phyloP scores from a whole-genome alignment of 495 filamentous ascomycete species.

The Trichocladium uniseriatum region DNA sequence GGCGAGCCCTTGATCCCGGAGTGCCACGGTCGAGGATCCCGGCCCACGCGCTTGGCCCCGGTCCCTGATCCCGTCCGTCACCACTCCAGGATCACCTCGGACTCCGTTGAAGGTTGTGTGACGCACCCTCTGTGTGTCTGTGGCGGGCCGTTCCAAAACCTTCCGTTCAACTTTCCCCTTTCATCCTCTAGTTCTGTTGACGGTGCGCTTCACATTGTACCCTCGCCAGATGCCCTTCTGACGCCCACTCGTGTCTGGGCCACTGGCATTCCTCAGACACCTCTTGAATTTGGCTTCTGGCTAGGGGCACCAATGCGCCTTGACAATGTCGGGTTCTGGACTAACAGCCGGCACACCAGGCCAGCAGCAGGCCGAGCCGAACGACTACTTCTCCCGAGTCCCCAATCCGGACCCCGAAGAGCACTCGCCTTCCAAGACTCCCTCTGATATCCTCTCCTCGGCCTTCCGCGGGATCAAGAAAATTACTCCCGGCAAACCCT shows the following conservation, averaged over 20 bases:
- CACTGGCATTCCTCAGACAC: background rate
- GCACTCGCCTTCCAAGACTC: conserved; percentile 26
- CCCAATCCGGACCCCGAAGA: conserved; percentile 35
- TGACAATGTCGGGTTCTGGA: conserved; percentile 23
- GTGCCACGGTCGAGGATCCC: conserved; percentile 3
- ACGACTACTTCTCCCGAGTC: conserved; percentile 23
- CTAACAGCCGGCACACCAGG: conserved; percentile 25
- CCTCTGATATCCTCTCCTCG: conserved; percentile 38
- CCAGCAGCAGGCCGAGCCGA: conserved; percentile 16
- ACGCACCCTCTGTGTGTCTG: conserved; percentile 16
- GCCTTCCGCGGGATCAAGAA: conserved; percentile 44
- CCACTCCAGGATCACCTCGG: conserved; percentile 12
- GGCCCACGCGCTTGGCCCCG: conserved; percentile 11
- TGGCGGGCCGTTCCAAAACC: conserved; percentile 14
- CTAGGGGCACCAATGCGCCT: conserved; percentile 5
- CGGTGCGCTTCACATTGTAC: no score
- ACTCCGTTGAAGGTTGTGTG: conserved; percentile 9
- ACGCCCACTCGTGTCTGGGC: background rate
- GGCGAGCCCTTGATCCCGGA: background rate
- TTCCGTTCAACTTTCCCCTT: conserved; percentile 4
- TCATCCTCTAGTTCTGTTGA: background rate
- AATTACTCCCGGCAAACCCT: conserved; percentile 31
- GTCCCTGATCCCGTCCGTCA: conserved; percentile 14
- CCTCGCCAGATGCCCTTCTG: no score
- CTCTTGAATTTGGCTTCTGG: conserved; percentile 3